phyloP scores from a whole-genome alignment of 139 green algal species.

The Chlorella sp. region DNA sequence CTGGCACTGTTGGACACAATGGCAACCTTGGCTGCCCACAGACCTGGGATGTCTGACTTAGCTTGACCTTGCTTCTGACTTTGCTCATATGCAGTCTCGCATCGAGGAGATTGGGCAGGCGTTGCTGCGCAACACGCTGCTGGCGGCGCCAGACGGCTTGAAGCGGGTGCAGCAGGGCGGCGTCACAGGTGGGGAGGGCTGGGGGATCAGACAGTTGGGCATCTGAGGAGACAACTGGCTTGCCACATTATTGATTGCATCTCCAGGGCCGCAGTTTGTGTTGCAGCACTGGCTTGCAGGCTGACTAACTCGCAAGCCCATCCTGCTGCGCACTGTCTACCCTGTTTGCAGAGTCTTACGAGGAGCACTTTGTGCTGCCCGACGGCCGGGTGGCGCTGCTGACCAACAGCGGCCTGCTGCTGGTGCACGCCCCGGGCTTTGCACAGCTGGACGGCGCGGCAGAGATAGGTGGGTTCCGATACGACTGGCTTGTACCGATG shows the following conservation, averaged over 20 bases:
- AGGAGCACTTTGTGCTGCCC: slow-evolving; percentile 84
- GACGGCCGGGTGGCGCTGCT: slow-evolving; percentile 70
- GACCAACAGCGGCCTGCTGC: slow-evolving; percentile 70
- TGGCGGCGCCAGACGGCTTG: slow-evolving; percentile 5
- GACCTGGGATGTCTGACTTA: not conserved
- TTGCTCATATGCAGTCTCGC: slow-evolving; percentile 39
- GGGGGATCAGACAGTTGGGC: not conserved
- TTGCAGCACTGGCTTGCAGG: too few relatives aligned
- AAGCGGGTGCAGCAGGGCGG: not conserved
- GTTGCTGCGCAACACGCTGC: slow-evolving; percentile 53
- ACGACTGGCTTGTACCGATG: too few relatives aligned
- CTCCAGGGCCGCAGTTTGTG: too few relatives aligned
- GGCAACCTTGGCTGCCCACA: too few relatives aligned
- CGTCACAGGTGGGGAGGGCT: not conserved
- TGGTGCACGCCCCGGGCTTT: slow-evolving; percentile 73
- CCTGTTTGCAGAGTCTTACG: slow-evolving; percentile 63
- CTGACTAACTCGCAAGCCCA: too few relatives aligned
- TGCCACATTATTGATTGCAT: too few relatives aligned
- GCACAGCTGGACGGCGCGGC: slow-evolving; percentile 58
- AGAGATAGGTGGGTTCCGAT: slow-evolving; percentile 37
- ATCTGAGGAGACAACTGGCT: too few relatives aligned
- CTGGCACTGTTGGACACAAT: too few relatives aligned
- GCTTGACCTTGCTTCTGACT: not conserved
- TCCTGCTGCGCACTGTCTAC: not conserved
- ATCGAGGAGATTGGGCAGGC: slow-evolving; percentile 71